These are phyloP conservation scores for Rhizomucor pusillus DNA, from an alignment of 371 early-diverging fungal genomes.

Conservation along the genomic window DNA sequence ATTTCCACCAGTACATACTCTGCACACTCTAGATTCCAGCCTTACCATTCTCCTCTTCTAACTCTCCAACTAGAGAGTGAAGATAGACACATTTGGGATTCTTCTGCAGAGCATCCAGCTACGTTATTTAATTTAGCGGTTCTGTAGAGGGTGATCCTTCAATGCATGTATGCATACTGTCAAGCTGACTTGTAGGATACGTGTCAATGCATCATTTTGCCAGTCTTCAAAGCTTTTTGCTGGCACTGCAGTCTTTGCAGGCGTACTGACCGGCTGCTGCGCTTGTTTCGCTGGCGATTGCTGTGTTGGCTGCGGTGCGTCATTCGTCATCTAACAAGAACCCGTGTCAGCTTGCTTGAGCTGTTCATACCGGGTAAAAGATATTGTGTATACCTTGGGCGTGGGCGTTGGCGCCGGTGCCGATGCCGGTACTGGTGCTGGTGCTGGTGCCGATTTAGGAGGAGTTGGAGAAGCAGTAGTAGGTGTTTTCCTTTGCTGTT, in stretches of 20 bases:
- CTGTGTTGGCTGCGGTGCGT: not conserved
- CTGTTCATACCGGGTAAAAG: not conserved
- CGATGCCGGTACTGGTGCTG: slow-evolving; percentile 3
- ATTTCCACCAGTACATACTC: too few species aligned
- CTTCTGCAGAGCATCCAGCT: slow-evolving; percentile 28
- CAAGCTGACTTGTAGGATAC: slow-evolving; percentile 80
- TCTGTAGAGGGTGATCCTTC: not conserved
- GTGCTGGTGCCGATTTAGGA: not conserved
- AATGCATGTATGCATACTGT: slow-evolving; percentile 47
- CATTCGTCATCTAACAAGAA: too few species aligned
- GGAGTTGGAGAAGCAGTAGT: slow-evolving; percentile 2
- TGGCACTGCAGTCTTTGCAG: slow-evolving; percentile 20
- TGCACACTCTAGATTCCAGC: not conserved
- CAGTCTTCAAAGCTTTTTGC: slow-evolving; percentile 77
- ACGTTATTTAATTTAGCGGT: slow-evolving; percentile 3
- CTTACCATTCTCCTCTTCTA: slow-evolving; percentile 41
- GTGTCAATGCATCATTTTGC: slow-evolving; percentile 81
- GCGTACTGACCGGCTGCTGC: slow-evolving; percentile 12
- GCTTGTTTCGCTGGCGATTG: not conserved
- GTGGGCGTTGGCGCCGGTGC: not conserved
- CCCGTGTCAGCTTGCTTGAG: too few species aligned
- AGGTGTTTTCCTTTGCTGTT: slow-evolving; percentile 7
- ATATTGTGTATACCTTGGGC: not conserved
- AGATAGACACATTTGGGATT: slow-evolving; percentile 41
- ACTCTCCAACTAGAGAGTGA: slow-evolving; percentile 28